phyloP scores from a whole-genome alignment of 2,329 filamentous ascomycete species.

The Tolypocladium endophyticum region DNA sequence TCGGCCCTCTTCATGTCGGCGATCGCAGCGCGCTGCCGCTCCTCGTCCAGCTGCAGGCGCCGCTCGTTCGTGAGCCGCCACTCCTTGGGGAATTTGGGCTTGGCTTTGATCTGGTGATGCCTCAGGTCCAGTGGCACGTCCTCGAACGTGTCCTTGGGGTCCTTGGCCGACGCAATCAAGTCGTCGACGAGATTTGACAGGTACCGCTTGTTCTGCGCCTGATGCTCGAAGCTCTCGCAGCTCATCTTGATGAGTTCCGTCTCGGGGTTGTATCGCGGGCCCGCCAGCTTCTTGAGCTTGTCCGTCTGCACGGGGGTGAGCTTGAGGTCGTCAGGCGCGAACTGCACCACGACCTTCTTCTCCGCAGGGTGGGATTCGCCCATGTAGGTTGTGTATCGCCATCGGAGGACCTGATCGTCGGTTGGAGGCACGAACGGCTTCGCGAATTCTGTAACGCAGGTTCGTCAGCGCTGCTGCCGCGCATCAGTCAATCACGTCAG shows the following conservation, averaged over 20 bases:
- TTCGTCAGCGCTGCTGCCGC: slow-evolving; percentile 4
- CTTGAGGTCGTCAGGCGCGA: slow-evolving; percentile 62
- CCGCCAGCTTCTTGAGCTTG: slow-evolving; percentile 83
- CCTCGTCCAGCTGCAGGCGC: slow-evolving; percentile 51
- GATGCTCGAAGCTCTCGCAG: slow-evolving; percentile 77
- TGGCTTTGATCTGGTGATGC: slow-evolving; percentile 64
- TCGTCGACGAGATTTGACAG: slow-evolving; percentile 67
- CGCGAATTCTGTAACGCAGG: slow-evolving; percentile 53
- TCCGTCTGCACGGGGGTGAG: slow-evolving; percentile 56
- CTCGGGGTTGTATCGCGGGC: slow-evolving; percentile 77
- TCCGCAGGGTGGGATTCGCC: slow-evolving; percentile 86
- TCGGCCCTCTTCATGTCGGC: slow-evolving; percentile 45
- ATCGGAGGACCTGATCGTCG: slow-evolving; percentile 63
- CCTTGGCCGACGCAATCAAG: slow-evolving; percentile 66
- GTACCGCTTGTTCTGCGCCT: slow-evolving; percentile 95
- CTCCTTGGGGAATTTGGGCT: slow-evolving; percentile 63
- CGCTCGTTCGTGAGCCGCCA: slow-evolving; percentile 73
- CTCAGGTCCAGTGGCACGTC: slow-evolving; percentile 85
- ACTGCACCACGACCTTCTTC: slow-evolving; percentile 90
- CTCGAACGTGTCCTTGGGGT: slow-evolving; percentile 69
- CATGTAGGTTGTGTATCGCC: slow-evolving; percentile 95
- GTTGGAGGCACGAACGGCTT: slow-evolving; percentile 69
- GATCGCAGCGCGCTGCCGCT: slow-evolving; percentile 39
- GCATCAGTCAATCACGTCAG: background rate
- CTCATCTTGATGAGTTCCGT: slow-evolving; percentile 79